phyloP scores from a whole-genome alignment of 768 basidiomycete species.

The Lenzites betulinus region DNA sequence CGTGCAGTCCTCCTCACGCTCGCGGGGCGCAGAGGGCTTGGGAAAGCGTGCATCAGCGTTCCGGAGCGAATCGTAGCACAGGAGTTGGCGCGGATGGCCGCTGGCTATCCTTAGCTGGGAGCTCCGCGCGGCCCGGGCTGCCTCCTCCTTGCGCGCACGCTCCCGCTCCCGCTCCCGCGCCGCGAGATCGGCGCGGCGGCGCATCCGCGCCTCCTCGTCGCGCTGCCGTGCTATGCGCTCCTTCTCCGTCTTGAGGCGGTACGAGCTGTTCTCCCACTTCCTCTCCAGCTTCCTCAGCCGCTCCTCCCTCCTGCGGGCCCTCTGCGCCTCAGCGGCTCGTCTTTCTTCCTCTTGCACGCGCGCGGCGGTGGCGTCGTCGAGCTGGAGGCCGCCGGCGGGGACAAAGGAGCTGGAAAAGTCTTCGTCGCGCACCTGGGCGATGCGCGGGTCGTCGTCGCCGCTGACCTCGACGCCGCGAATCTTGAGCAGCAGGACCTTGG shows the following conservation, averaged over 20 bases:
- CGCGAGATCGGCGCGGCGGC: constrained; percentile 25
- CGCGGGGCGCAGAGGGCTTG: constrained; percentile 15
- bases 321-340: constrained; percentile 38
- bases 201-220: constrained; percentile 25
- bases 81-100: constrained; percentile 25
- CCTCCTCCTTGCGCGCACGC: constrained; percentile 25
- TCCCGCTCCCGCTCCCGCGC: constrained; percentile 28
- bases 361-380: constrained; percentile 46
- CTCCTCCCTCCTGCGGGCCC: constrained; percentile 34
- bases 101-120: constrained; percentile 20
- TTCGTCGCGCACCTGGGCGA: constrained; percentile 57
- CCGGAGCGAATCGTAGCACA: constrained; percentile 28
- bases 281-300: constrained; percentile 29
- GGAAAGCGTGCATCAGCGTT: constrained; percentile 20
- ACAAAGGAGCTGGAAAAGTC: constrained; percentile 44
- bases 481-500: constrained; percentile 62
- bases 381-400: constrained; percentile 39
- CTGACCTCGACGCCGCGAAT: constrained; percentile 63
- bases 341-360: constrained; percentile 39
- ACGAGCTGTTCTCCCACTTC: constrained; percentile 31
- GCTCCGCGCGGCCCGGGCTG: constrained; percentile 21
- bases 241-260: constrained; percentile 27
- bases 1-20: constrained; percentile 15
- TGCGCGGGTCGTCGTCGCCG: constrained; percentile 61
- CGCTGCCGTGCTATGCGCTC: constrained; percentile 21